Percentiles rank a stretch among this genome's conserved stretches.
Conservation (phyloP, 768 basidiomycete genomes). For the Lyophyllum decastes region DNA sequence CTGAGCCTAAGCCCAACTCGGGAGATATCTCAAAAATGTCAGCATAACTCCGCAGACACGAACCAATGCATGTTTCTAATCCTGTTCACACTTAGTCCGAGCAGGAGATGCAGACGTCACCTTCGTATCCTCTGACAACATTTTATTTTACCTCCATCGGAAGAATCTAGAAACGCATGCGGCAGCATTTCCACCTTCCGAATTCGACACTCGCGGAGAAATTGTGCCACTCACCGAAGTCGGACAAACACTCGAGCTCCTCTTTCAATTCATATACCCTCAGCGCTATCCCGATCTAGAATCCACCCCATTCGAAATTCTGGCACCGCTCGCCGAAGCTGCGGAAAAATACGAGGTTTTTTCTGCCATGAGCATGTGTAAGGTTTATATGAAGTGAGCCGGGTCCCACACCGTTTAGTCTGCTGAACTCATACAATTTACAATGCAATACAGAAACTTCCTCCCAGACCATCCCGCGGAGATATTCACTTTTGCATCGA, state of each 20-base stretch:
- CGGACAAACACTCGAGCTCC: conserved; percentile 21
- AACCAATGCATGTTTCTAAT: no score
- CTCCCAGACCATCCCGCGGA: background rate
- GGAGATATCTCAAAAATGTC: background rate
- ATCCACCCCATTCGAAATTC: conserved; percentile 11
- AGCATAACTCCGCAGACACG: background rate
- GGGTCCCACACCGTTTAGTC: background rate
- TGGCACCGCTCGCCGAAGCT: conserved; percentile 26
- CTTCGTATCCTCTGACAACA: conserved; percentile 1
- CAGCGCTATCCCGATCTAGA: conserved; percentile 22
- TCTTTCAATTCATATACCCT: conserved; percentile 29
- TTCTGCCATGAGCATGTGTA: conserved; percentile 27
- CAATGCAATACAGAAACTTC: background rate
- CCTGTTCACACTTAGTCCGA: background rate
- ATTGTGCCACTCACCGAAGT: conserved; percentile 22
- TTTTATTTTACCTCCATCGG: conserved; percentile 7
- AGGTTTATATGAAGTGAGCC: conserved; percentile 25
- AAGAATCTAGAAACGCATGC: conserved; percentile 6
- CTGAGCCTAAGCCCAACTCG: no score
- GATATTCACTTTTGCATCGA: background rate
- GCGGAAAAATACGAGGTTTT: conserved; percentile 34
- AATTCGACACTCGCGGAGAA: conserved; percentile 20
- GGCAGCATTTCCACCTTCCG: background rate
- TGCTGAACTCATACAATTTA: background rate
- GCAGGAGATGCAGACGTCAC: conserved; percentile 2